Evolutionary conservation across 805 yeast genomes (phyloP).

Genomic region (Ogataea haglerorum): DNA sequence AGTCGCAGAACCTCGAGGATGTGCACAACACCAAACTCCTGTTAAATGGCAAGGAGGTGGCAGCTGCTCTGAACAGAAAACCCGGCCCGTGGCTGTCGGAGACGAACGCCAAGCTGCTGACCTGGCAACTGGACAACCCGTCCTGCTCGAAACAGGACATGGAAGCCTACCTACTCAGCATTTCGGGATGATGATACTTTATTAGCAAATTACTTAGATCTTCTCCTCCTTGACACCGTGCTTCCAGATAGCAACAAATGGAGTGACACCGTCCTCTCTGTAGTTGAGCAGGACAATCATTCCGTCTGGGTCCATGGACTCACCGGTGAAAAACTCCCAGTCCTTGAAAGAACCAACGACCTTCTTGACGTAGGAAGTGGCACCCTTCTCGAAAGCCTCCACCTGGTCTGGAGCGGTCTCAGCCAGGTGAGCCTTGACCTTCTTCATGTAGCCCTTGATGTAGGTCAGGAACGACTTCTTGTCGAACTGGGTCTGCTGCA

Average conservation of each 20-base stretch:
- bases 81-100: slow-evolving; percentile 87
- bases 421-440: slow-evolving; percentile 83
- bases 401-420: slow-evolving; percentile 87
- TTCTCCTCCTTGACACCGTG: slow-evolving; percentile 91
- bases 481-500: slow-evolving; percentile 94
- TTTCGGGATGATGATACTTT: slow-evolving; percentile 1
- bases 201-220: slow-evolving; percentile 53
- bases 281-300: slow-evolving; percentile 97
- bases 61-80: slow-evolving; percentile 47
- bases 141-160: slow-evolving; percentile 50
- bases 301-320: slow-evolving; percentile 99
- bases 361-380: slow-evolving; percentile 93
- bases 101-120: slow-evolving; percentile 51
- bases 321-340: slow-evolving; percentile 99
- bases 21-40: slow-evolving; percentile 57
- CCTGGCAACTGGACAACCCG: slow-evolving; percentile 82
- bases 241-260: slow-evolving; percentile 97
- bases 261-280: slow-evolving; percentile 99
- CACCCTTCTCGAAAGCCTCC: slow-evolving; percentile 94
- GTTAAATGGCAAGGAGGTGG: slow-evolving; percentile 72
- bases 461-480: slow-evolving; percentile 95
- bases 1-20: slow-evolving; percentile 34
- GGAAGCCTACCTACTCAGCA: slow-evolving; percentile 36
- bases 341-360: slow-evolving; percentile 92
- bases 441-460: slow-evolving; percentile 99